A percentile compares a stretch with the other conserved stretches of the same genome.
Evolutionary conservation across 805 yeast genomes (phyloP).

Genomic region (Novakomyces olei): DNA sequence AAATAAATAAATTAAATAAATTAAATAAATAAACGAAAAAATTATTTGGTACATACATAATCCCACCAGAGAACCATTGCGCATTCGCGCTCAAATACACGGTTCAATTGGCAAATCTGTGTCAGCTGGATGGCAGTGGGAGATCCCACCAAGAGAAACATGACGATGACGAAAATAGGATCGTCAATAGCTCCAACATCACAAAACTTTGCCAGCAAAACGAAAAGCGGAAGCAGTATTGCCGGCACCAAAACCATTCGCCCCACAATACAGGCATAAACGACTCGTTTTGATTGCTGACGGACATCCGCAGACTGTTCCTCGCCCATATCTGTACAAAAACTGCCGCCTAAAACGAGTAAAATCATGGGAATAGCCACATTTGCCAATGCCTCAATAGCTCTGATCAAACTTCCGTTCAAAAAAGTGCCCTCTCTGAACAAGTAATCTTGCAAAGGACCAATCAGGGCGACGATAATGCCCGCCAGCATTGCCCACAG

Average conservation of each 20-base stretch:
- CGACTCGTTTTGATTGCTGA: conserved; percentile 22
- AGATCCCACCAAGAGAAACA: conserved; percentile 35
- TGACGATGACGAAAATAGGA: conserved; percentile 38
- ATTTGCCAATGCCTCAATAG: conserved; percentile 31
- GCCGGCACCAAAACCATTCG: conserved; percentile 41
- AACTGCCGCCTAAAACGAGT: conserved; percentile 38
- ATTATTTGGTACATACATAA: too few species aligned
- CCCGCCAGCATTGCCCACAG: conserved; percentile 39
- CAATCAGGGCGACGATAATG: conserved; percentile 36
- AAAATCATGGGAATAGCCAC: conserved; percentile 41
- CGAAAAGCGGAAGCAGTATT: conserved; percentile 30
- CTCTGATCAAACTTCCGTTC: conserved; percentile 28
- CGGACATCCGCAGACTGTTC: conserved; percentile 13
- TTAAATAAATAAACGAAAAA: too few species aligned
- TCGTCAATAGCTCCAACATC: conserved; percentile 27
- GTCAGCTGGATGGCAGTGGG: conserved; percentile 51
- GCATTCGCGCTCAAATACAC: conserved; percentile 41
- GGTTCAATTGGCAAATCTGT: conserved; percentile 40
- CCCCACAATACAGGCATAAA: conserved; percentile 30
- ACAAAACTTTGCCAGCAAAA: conserved; percentile 29
- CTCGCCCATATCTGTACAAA: conserved; percentile 31
- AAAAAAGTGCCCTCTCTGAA: conserved; percentile 27
- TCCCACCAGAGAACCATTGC: conserved; percentile 48
- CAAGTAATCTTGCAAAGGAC: conserved; percentile 24
- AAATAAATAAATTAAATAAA: too few species aligned